phyloP scores from a whole-genome alignment of 1,284 basidiomycete species.

The Heterobasidion irregulare region DNA sequence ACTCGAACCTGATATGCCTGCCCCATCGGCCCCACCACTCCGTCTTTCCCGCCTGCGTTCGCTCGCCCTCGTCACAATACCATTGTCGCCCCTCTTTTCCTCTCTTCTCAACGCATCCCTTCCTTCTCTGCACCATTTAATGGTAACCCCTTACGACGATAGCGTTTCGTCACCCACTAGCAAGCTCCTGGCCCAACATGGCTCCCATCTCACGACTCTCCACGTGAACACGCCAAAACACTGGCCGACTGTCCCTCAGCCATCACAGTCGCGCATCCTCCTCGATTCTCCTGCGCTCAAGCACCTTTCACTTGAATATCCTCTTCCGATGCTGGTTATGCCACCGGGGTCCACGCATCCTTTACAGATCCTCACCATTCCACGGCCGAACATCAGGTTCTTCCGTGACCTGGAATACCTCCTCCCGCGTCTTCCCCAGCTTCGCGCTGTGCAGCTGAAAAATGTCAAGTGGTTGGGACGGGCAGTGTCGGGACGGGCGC shows the following conservation, averaged over 20 bases:
- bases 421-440: slow-evolving; percentile 46
- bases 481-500: slow-evolving; percentile 55
- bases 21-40: slow-evolving; percentile 30
- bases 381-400: slow-evolving; percentile 52
- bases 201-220: slow-evolving; percentile 50
- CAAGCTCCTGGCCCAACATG: slow-evolving; percentile 58
- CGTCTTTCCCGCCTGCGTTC: slow-evolving; percentile 53
- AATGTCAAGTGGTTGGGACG: slow-evolving; percentile 65
- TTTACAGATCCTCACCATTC: slow-evolving; percentile 62
- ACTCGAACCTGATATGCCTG: slow-evolving; percentile 14
- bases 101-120: slow-evolving; percentile 54
- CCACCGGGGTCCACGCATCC: slow-evolving; percentile 22
- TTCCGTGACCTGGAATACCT: slow-evolving; percentile 44
- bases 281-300: slow-evolving; percentile 37
- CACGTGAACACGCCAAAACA: slow-evolving; percentile 62
- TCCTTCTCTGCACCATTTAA: slow-evolving; percentile 58
- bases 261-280: slow-evolving; percentile 49
- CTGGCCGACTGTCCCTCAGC: slow-evolving; percentile 64
- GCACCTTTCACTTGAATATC: slow-evolving; percentile 62
- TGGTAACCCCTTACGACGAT: slow-evolving; percentile 70
- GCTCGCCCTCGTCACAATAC: slow-evolving; percentile 60
- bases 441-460: slow-evolving; percentile 49
- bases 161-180: slow-evolving; percentile 47
- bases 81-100: slow-evolving; percentile 54
- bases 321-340: slow-evolving; percentile 41